Percentiles rank a stretch among this genome's conserved stretches.
phyloP scores from a whole-genome alignment of 805 yeast genomes.

The Kodamaea restingae region DNA sequence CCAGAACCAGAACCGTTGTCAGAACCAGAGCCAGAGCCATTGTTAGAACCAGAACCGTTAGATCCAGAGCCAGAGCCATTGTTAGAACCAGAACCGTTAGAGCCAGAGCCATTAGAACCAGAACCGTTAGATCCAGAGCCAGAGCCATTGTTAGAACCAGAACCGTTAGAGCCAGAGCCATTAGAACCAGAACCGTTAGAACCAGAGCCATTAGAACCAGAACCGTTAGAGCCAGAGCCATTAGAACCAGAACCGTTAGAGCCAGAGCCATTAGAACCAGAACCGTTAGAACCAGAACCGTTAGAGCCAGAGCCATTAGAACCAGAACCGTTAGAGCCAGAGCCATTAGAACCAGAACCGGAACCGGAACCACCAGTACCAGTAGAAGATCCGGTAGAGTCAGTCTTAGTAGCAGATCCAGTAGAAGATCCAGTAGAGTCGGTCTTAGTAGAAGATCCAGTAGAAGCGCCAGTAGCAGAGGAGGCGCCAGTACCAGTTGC shows the following conservation, averaged over 20 bases:
- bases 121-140: not conserved
- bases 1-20: not conserved
- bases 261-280: not conserved
- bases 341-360: not conserved
- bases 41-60: not conserved
- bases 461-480: not conserved
- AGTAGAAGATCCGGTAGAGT: not conserved
- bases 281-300: not conserved
- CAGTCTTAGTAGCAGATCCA: not conserved
- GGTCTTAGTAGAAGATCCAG: conserved; percentile 2
- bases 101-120: not conserved
- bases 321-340: not conserved
- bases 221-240: not conserved
- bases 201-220: not conserved
- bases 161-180: conserved; percentile 2
- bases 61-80: no score
- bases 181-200: not conserved
- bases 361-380: conserved; percentile 4
- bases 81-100: not conserved
- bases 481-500: conserved; percentile 1
- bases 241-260: not conserved
- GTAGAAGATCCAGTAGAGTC: not conserved
- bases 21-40: not conserved
- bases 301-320: not conserved
- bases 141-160: not conserved